Evolutionary conservation across 2,329 filamentous ascomycete species (phyloP).

Genomic region (Colletotrichum kahawae): DNA sequence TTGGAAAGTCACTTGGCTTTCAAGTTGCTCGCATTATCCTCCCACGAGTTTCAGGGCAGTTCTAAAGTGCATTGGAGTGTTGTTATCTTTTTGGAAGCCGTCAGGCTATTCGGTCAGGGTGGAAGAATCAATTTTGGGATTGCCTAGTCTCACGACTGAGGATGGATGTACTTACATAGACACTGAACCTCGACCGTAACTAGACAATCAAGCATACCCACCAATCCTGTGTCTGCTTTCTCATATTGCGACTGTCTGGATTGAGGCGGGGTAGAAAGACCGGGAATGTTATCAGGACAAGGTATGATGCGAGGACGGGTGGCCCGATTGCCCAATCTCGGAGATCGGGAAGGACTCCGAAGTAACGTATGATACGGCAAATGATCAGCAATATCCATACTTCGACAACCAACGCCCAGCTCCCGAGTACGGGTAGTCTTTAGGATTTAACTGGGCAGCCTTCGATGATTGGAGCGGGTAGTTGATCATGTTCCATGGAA

Average conservation of each 20-base stretch:
- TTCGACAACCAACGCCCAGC: background rate
- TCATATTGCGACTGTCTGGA: background rate
- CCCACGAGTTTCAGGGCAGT: accelerated
- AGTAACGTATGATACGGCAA: background rate
- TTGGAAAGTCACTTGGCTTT: background rate
- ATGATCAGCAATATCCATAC: background rate
- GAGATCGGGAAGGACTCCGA: background rate
- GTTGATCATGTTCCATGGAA: background rate
- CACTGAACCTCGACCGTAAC: background rate
- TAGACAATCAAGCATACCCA: background rate
- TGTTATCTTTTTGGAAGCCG: background rate
- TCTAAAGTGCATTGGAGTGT: background rate
- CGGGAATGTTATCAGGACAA: background rate
- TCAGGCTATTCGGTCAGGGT: background rate
- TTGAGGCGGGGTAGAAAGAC: background rate
- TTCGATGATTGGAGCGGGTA: background rate
- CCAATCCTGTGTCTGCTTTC: background rate
- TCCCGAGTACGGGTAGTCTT: accelerated
- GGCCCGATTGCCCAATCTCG: background rate
- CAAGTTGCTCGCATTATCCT: background rate
- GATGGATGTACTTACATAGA: background rate
- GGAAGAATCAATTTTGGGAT: background rate
- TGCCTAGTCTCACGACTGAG: background rate
- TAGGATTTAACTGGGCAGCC: background rate
- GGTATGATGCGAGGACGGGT: background rate